Conservation (phyloP, 306 rosid species). For the Lotus japonicus region DNA sequence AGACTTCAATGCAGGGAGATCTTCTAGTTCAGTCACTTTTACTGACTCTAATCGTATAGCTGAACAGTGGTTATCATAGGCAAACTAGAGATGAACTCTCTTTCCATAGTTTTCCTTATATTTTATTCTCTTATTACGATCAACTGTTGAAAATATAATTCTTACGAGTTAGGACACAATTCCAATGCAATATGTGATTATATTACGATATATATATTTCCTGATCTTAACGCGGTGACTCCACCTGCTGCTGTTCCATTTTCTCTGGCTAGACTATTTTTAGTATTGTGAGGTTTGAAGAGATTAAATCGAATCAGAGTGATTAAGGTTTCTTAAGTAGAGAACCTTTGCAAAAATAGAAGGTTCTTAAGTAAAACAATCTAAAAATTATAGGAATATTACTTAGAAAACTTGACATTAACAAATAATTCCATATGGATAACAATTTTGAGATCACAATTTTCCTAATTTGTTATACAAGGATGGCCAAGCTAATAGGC, state of each 20-base stretch:
- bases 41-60: conserved; percentile 14
- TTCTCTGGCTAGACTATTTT: no score
- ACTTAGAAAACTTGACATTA: not conserved
- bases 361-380: not conserved
- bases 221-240: not conserved
- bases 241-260: not conserved
- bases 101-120: not conserved
- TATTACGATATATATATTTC: not conserved
- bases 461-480: conserved; percentile 2
- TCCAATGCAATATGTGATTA: not conserved
- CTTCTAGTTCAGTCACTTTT: not conserved
- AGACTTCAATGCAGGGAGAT: conserved; percentile 2
- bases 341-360: not conserved
- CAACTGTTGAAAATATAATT: not conserved
- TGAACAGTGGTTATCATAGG: conserved; percentile 2
- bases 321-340: no score
- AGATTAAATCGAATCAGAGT: no score
- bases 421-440: not conserved
- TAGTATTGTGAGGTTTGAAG: no score
- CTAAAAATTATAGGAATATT: not conserved
- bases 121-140: conserved; percentile 3
- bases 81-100: not conserved
- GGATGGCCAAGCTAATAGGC: not conserved
- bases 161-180: not conserved
- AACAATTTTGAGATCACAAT: not conserved